These are phyloP conservation scores for Boletus coccyginus DNA, from an alignment of 768 basidiomycete species.

Conservation along the genomic window DNA sequence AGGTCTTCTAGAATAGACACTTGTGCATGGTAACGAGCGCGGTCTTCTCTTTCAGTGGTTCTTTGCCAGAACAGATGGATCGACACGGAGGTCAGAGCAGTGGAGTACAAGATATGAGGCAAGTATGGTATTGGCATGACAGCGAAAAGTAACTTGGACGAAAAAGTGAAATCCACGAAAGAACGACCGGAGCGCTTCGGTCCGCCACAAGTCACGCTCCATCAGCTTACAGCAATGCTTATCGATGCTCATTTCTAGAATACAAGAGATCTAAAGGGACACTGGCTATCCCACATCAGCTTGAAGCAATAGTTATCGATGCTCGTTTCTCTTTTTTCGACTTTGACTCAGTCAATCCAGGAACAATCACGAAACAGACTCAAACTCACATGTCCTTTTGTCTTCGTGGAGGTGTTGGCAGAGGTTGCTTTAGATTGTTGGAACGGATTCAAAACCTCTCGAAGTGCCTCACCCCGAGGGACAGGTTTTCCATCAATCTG, in stretches of 20 bases:
- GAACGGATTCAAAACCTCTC: conserved; percentile 21
- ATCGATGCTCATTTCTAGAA: conserved; percentile 3
- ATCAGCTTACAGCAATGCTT: conserved; percentile 3
- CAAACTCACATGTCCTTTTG: conserved; percentile 17
- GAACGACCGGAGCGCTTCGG: too few species aligned
- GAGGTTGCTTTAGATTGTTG: not conserved
- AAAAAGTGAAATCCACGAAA: not conserved
- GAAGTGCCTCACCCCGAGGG: conserved; percentile 19
- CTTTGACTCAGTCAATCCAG: conserved; percentile 9
- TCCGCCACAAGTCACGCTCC: too few species aligned
- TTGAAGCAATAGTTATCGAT: not conserved
- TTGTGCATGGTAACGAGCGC: conserved; percentile 52
- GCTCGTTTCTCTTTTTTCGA: conserved; percentile 18
- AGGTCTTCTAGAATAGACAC: conserved; percentile 63
- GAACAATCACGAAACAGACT: not conserved
- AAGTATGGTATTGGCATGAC: conserved; percentile 42
- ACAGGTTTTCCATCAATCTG: conserved; percentile 23
- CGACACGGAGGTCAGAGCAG: conserved; percentile 64
- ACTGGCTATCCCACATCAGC: conserved; percentile 2
- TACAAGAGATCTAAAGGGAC: not conserved
- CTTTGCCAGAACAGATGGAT: conserved; percentile 62
- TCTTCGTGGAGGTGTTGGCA: conserved; percentile 3
- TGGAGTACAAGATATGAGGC: conserved; percentile 62
- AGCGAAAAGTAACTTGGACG: not conserved
- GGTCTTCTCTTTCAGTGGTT: conserved; percentile 49